Evolutionary conservation across 164 flowering plant species (phyloP).

Genomic region (Tetrastigma voinierianum): DNA sequence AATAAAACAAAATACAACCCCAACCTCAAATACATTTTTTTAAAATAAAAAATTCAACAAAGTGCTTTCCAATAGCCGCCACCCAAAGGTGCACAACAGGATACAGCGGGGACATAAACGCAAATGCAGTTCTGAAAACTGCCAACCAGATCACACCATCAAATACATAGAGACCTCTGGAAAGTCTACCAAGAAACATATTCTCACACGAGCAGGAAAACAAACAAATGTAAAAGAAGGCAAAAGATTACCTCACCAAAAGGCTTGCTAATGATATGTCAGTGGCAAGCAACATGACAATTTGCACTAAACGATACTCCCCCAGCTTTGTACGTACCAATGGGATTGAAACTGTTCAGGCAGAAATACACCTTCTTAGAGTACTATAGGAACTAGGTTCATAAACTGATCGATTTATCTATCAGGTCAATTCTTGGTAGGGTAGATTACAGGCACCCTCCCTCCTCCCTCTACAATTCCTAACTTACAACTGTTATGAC

Average conservation of each 20-base stretch:
- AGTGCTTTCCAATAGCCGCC: not conserved
- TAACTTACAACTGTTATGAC: conserved; percentile 17
- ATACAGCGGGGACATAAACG: not conserved
- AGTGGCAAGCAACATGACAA: not conserved
- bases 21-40: too few species aligned
- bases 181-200: not conserved
- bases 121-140: not conserved
- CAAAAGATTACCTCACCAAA: not conserved
- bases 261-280: not conserved
- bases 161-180: not conserved
- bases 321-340: not conserved
- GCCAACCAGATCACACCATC: not conserved
- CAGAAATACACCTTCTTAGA: not conserved
- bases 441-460: conserved; percentile 8
- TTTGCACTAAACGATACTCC: not conserved
- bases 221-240: not conserved
- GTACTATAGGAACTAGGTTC: not conserved
- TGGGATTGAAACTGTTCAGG: not conserved
- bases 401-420: conserved; percentile 3
- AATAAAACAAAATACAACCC: too few species aligned
- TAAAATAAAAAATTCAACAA: too few species aligned
- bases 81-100: not conserved
- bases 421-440: conserved; percentile 3
- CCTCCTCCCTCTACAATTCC: conserved; percentile 24
- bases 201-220: not conserved